phyloP scores from a whole-genome alignment of 2,329 filamentous ascomycete species.

The Malbranchea cinnamomea region DNA sequence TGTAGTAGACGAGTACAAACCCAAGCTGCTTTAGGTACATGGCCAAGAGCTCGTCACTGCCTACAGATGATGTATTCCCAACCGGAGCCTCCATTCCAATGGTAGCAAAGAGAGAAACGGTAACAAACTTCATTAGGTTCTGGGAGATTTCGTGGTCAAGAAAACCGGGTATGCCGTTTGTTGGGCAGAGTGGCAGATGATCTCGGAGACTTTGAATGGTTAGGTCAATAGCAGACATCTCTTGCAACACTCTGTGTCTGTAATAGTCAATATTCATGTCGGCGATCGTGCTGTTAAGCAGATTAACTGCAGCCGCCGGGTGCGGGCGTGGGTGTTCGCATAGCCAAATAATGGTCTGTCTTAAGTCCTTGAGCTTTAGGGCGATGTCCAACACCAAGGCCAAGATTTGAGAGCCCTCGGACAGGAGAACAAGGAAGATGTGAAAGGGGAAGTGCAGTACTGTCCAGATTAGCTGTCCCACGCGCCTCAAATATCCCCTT shows the following conservation, averaged over 20 bases:
- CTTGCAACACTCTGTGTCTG: slow-evolving; percentile 17
- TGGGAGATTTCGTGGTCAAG: slow-evolving; percentile 17
- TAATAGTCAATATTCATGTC: slow-evolving; percentile 28
- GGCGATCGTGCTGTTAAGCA: slow-evolving; percentile 23
- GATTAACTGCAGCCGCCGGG: slow-evolving; percentile 15
- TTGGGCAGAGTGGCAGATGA: slow-evolving; percentile 18
- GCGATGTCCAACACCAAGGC: slow-evolving; percentile 32
- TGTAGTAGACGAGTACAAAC: slow-evolving; percentile 28
- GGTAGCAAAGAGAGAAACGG: slow-evolving; percentile 25
- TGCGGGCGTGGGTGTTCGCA: slow-evolving; percentile 23
- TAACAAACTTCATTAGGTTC: slow-evolving; percentile 25
- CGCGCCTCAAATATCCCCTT: slow-evolving; percentile 33
- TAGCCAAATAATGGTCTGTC: slow-evolving; percentile 23
- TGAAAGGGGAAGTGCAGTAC: slow-evolving; percentile 47
- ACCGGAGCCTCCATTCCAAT: slow-evolving; percentile 24
- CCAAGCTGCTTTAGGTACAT: slow-evolving; percentile 23
- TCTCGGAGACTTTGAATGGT: slow-evolving; percentile 18
- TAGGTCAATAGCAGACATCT: slow-evolving; percentile 19
- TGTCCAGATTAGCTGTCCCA: slow-evolving; percentile 42
- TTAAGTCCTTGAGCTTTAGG: slow-evolving; percentile 26
- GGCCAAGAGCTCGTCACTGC: slow-evolving; percentile 18
- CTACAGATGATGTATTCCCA: slow-evolving; percentile 15
- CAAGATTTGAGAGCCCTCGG: slow-evolving; percentile 47
- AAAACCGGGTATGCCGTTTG: slow-evolving; percentile 7
- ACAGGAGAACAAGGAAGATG: slow-evolving; percentile 46